Evolutionary conservation across 306 rosid species (phyloP).

Genomic region (Quillaja saponaria): DNA sequence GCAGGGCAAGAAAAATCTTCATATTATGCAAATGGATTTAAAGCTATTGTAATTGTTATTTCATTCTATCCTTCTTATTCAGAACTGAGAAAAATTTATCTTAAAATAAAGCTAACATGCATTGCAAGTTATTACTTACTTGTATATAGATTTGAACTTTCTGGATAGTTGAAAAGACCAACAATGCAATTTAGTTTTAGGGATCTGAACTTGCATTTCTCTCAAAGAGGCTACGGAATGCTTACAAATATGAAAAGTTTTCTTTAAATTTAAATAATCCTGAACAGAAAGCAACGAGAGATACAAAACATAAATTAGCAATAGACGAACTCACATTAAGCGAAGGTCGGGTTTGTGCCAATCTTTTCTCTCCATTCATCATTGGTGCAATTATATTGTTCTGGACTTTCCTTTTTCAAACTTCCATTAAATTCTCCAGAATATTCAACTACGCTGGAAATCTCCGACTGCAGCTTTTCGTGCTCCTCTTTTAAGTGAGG

Average conservation of each 20-base stretch:
- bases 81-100: conserved; percentile 1
- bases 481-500: conserved; percentile 65
- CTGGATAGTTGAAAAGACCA: too few species aligned
- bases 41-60: conserved; percentile 26
- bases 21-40: conserved; percentile 9
- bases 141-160: conserved; percentile 19
- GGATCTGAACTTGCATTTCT: too few species aligned
- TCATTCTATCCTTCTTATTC: conserved; percentile 9
- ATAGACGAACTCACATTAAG: conserved; percentile 65
- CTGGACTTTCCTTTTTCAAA: conserved; percentile 32
- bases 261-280: neutral
- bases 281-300: neutral
- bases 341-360: conserved; percentile 44
- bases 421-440: conserved; percentile 44
- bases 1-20: conserved; percentile 2
- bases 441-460: conserved; percentile 42
- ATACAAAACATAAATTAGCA: conserved; percentile 11
- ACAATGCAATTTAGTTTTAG: conserved; percentile 17
- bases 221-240: too few species aligned
- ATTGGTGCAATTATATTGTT: conserved; percentile 31
- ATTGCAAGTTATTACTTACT: neutral
- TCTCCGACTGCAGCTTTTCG: conserved; percentile 53
- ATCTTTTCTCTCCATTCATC: conserved; percentile 44
- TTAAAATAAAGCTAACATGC: neutral
- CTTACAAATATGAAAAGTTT: neutral